Evolutionary conservation across 202 grass and related monocot genomes (phyloP).

Genomic region (Zoysia matrella): DNA sequence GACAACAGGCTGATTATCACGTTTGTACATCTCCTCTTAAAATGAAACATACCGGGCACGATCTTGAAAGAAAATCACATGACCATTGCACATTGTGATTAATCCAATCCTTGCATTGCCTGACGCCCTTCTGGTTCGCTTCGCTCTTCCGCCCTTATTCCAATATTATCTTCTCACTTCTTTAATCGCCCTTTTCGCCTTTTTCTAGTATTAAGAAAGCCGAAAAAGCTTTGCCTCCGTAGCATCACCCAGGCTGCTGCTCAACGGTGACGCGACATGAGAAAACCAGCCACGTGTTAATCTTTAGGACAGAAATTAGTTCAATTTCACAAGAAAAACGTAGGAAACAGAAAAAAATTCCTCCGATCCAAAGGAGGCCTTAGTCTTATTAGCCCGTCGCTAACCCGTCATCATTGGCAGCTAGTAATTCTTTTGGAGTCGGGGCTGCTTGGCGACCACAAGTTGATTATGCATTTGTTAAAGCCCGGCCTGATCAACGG

Average conservation of each 20-base stretch:
- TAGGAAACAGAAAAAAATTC: too few species aligned
- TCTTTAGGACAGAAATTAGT: too few species aligned
- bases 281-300: too few species aligned
- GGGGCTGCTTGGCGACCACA: slow-evolving; percentile 7
- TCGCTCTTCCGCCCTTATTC: not conserved
- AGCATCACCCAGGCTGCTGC: slow-evolving; percentile 21
- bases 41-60: too few species aligned
- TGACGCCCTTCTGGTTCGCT: too few species aligned
- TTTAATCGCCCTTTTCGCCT: slow-evolving; percentile 21
- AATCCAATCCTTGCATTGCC: too few species aligned
- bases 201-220: not conserved
- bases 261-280: slow-evolving; percentile 11
- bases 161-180: slow-evolving; percentile 4
- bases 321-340: too few species aligned
- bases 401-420: not conserved
- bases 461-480: slow-evolving; percentile 15
- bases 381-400: not conserved
- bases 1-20: too few species aligned
- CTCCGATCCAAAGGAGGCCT: not conserved
- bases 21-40: too few species aligned
- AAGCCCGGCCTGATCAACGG: slow-evolving; percentile 8
- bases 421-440: not conserved
- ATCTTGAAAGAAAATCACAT: too few species aligned
- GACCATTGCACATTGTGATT: too few species aligned
- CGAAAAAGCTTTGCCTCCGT: slow-evolving; percentile 23